phyloP scores from a whole-genome alignment of 306 rosid genomes.

The Dryas drummondii region DNA sequence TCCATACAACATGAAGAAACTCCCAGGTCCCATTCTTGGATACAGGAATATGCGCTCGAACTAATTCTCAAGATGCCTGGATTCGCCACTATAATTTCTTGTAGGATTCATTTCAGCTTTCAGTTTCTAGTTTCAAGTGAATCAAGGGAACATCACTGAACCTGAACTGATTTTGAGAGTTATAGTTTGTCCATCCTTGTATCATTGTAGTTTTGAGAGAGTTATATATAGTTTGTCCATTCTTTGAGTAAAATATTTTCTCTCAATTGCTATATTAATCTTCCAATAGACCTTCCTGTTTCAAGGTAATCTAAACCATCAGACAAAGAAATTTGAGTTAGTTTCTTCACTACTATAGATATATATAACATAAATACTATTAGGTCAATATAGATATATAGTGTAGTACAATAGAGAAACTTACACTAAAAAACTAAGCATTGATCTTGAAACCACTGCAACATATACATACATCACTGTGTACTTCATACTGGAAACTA shows the following conservation, averaged over 20 bases:
- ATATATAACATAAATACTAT: background rate
- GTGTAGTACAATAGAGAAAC: background rate
- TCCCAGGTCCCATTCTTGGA: slow-evolving; percentile 27
- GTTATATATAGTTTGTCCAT: background rate
- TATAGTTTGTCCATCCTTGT: background rate
- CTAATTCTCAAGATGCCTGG: slow-evolving; percentile 33
- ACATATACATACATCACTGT: background rate
- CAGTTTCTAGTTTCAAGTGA: background rate
- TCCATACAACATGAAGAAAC: slow-evolving; percentile 24
- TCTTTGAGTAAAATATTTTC: background rate
- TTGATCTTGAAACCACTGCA: background rate
- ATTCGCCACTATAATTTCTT: slow-evolving; percentile 31
- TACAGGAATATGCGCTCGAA: slow-evolving; percentile 45
- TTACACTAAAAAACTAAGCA: background rate
- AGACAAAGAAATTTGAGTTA: background rate
- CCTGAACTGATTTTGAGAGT: background rate
- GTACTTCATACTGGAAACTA: no score
- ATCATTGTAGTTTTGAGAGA: background rate
- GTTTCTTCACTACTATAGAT: background rate
- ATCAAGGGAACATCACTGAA: background rate
- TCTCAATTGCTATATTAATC: background rate
- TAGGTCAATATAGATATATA: background rate
- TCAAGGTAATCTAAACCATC: background rate
- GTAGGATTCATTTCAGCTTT: background rate
- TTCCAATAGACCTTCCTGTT: background rate